A percentile compares a stretch with the other conserved stretches of the same genome.
phyloP scores from a whole-genome alignment of 495 filamentous ascomycete species.

The Clohesyomyces aquaticus region DNA sequence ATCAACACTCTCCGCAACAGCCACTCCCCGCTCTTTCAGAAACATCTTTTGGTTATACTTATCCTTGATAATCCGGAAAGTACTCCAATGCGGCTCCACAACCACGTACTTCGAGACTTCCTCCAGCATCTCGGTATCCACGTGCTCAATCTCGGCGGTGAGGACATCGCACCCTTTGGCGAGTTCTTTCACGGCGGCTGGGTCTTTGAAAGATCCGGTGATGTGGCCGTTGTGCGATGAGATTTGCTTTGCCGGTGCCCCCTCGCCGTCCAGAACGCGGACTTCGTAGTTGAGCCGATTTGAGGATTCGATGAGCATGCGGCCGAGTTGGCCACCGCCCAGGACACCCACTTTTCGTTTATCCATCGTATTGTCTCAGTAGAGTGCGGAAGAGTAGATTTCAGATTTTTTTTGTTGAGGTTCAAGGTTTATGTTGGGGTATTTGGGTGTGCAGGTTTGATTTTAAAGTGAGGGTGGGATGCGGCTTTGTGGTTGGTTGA shows the following conservation, averaged over 20 bases:
- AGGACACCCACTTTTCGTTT: constrained; percentile 61
- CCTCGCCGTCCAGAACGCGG: constrained; percentile 76
- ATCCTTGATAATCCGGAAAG: constrained; percentile 91
- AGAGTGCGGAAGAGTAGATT: background rate
- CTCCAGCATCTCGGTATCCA: constrained; percentile 89
- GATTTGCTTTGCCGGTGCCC: constrained; percentile 88
- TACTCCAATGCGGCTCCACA: constrained; percentile 87
- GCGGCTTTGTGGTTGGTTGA: constrained; percentile 4
- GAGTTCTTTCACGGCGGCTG: constrained; percentile 73
- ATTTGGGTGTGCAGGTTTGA: background rate
- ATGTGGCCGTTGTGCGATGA: constrained; percentile 75
- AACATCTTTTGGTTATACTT: constrained; percentile 93
- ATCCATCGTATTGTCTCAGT: constrained; percentile 14
- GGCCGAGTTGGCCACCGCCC: constrained; percentile 80
- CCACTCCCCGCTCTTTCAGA: constrained; percentile 65
- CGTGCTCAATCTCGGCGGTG: constrained; percentile 98
- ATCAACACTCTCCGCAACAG: constrained; percentile 66
- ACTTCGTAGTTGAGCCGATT: constrained; percentile 82
- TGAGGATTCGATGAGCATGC: constrained; percentile 93
- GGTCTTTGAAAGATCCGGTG: constrained; percentile 82
- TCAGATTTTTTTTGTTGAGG: background rate
- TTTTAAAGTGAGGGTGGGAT: background rate
- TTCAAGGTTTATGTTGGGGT: background rate
- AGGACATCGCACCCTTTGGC: constrained; percentile 79
- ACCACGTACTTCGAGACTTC: constrained; percentile 64